phyloP scores from a whole-genome alignment of 257 asterid species.

The Scutellaria barbata region DNA sequence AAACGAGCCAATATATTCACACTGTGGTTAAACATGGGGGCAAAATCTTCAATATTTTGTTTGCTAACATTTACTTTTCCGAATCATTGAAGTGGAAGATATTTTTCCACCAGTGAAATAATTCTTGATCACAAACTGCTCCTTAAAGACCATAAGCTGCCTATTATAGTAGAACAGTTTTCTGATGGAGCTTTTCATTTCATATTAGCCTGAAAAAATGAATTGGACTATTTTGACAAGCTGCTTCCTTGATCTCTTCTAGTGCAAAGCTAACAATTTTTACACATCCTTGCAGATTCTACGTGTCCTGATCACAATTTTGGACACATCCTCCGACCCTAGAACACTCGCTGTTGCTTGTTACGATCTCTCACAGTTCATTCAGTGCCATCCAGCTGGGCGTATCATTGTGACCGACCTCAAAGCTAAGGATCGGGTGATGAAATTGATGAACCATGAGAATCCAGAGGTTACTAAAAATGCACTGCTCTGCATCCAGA shows the following conservation, averaged over 20 bases:
- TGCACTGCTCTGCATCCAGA: constrained; percentile 92
- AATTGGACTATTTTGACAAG: not conserved
- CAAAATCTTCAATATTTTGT: not conserved
- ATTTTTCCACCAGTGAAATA: not conserved
- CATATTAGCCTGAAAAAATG: not conserved
- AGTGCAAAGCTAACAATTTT: constrained; percentile 22
- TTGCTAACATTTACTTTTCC: not conserved
- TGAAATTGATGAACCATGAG: constrained; percentile 94
- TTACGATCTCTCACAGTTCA: constrained; percentile 90
- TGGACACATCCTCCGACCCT: constrained; percentile 85
- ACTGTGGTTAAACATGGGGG: not conserved
- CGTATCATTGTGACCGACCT: constrained; percentile 83
- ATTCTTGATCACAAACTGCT: not conserved
- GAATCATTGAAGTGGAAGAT: not conserved
- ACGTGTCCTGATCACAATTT: constrained; percentile 77
- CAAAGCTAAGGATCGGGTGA: constrained; percentile 93
- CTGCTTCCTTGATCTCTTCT: not conserved
- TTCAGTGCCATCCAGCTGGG: constrained; percentile 91
- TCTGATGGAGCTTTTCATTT: not conserved
- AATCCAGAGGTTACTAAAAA: constrained; percentile 88
- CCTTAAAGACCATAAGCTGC: not conserved
- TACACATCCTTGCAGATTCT: constrained; percentile 57
- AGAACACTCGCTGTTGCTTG: constrained; percentile 93
- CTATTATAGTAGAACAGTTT: not conserved
- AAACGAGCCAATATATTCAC: constrained; percentile 17